These are phyloP conservation scores for Amaranthus tricolor DNA, from an alignment of 179 eudicot species.

Conservation along the genomic window DNA sequence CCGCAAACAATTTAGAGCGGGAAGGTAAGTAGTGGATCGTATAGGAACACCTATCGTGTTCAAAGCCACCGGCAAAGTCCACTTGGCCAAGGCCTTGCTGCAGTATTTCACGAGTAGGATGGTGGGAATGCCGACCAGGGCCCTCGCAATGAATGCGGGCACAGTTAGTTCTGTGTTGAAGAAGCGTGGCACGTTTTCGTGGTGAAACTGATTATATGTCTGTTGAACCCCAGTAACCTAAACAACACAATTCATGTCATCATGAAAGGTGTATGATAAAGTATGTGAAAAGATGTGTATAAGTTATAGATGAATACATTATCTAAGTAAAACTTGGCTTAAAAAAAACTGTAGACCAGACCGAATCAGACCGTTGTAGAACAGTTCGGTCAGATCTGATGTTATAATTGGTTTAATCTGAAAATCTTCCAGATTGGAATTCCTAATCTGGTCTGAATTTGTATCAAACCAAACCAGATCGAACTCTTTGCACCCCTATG, in stretches of 20 bases:
- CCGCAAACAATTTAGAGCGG: constrained; percentile 41
- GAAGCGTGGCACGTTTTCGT: constrained; percentile 64
- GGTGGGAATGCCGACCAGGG: constrained; percentile 82
- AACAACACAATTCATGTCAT: constrained; percentile 1
- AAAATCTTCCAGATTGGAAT: no score
- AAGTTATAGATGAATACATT: no score
- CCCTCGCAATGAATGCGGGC: constrained; percentile 52
- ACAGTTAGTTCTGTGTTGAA: constrained; percentile 59
- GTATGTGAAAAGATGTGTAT: no score
- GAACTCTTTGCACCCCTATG: no score
- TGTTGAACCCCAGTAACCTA: constrained; percentile 86
- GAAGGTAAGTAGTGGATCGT: constrained; percentile 68
- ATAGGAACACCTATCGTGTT: constrained; percentile 75
- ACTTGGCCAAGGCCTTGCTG: constrained; percentile 90
- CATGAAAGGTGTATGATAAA: no score
- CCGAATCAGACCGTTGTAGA: no score
- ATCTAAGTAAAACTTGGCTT: no score
- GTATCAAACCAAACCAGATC: no score
- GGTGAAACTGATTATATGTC: constrained; percentile 83
- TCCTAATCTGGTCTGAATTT: no score
- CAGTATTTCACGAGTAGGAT: constrained; percentile 85
- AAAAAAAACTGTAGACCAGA: no score
- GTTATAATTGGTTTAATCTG: no score
- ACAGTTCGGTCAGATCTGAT: no score
- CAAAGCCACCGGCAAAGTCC: constrained; percentile 71